Percentiles rank a stretch among this genome's conserved stretches.
Evolutionary conservation across 2,329 filamentous ascomycete genomes (phyloP).

Genomic region (Colletotrichum sidae): DNA sequence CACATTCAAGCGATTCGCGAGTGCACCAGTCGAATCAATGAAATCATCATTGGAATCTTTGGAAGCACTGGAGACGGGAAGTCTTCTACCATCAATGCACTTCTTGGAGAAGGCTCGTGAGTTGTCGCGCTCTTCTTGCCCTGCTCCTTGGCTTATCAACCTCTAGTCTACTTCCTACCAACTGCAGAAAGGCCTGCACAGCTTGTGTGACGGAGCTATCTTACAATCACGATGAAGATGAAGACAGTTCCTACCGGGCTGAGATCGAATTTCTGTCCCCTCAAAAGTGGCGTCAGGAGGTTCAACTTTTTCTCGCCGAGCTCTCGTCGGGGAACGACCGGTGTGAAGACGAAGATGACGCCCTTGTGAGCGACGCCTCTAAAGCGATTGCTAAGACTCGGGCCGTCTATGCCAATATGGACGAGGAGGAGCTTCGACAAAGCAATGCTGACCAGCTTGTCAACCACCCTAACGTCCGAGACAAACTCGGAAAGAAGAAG

Average conservation of each 20-base stretch:
- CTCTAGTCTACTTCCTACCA: slow-evolving; percentile 47
- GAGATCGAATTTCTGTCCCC: slow-evolving; percentile 68
- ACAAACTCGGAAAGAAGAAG: neutral
- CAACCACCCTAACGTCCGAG: neutral
- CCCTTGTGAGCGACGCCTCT: slow-evolving; percentile 46
- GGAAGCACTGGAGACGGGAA: slow-evolving; percentile 29
- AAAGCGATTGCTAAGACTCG: slow-evolving; percentile 56
- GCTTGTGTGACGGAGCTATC: slow-evolving; percentile 71
- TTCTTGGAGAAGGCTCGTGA: slow-evolving; percentile 3
- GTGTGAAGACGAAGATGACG: slow-evolving; percentile 41
- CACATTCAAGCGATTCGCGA: neutral
- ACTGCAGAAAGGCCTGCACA: slow-evolving; percentile 71
- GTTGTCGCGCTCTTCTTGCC: too few relatives aligned
- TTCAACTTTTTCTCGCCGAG: slow-evolving; percentile 54
- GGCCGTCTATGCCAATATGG: slow-evolving; percentile 55
- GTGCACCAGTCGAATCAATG: neutral
- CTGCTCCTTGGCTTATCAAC: too few relatives aligned
- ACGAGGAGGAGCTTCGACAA: neutral
- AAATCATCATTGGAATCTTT: slow-evolving; percentile 10
- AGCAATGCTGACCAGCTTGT: neutral
- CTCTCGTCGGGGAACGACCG: slow-evolving; percentile 47
- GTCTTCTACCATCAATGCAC: slow-evolving; percentile 15
- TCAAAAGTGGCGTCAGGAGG: slow-evolving; percentile 64
- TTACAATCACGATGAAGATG: slow-evolving; percentile 61
- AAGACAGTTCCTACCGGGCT: slow-evolving; percentile 57